These are phyloP conservation scores for Pleurotus eryngii DNA, from an alignment of 768 basidiomycete genomes.

Conservation along the genomic window DNA sequence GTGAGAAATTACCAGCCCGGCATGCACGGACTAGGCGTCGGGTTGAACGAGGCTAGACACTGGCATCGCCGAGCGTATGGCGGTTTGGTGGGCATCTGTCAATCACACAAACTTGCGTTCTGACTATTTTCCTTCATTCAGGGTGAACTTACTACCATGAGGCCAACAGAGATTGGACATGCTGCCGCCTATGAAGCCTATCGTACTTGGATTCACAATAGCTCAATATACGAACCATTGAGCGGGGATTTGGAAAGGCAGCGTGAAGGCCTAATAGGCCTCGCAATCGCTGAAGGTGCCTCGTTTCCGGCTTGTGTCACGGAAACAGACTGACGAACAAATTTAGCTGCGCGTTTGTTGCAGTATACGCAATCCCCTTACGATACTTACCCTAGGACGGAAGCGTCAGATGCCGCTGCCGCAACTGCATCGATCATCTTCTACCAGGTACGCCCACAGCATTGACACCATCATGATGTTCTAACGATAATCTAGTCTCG, in stretches of 20 bases:
- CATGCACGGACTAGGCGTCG: slow-evolving; percentile 40
- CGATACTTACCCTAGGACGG: slow-evolving; percentile 44
- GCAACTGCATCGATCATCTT: slow-evolving; percentile 64
- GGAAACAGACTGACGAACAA: slow-evolving; percentile 3
- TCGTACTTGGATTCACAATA: slow-evolving; percentile 59
- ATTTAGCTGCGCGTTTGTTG: slow-evolving; percentile 55
- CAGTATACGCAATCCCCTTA: slow-evolving; percentile 41
- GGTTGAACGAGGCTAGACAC: slow-evolving; percentile 55
- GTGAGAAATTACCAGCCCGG: slow-evolving; percentile 38
- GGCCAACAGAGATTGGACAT: slow-evolving; percentile 63
- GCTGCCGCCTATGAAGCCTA: slow-evolving; percentile 80
- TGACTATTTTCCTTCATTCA: slow-evolving; percentile 18
- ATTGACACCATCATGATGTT: background rate
- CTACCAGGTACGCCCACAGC: slow-evolving; percentile 36
- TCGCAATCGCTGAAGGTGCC: slow-evolving; percentile 3
- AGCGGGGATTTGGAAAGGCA: slow-evolving; percentile 3
- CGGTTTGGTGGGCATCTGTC: slow-evolving; percentile 39
- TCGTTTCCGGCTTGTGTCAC: background rate
- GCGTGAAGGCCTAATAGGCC: background rate
- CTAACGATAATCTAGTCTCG: slow-evolving; percentile 24
- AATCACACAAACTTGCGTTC: slow-evolving; percentile 2
- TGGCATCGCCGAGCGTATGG: slow-evolving; percentile 70
- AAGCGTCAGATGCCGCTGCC: slow-evolving; percentile 63
- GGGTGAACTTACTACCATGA: slow-evolving; percentile 49
- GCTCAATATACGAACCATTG: slow-evolving; percentile 4